Base-by-base conservation (phyloP, 352 stramenopile species). In the Plasmopara viticola region DNA sequence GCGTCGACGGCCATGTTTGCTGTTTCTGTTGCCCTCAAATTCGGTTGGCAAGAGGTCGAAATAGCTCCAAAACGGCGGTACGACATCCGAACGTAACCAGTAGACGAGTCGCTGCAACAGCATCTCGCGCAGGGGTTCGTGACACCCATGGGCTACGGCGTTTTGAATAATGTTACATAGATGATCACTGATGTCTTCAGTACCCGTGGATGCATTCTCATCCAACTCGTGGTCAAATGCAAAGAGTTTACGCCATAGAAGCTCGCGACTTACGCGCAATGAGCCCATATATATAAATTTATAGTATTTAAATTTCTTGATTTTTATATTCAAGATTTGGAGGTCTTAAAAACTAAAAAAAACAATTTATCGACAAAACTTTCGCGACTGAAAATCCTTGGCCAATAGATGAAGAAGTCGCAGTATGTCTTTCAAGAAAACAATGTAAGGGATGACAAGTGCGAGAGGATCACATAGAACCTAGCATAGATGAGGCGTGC, bases 161-260 rank as follows among this genome's bases (percentile, higher is more conserved):
- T 30, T 52, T 52, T 84, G 71, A 9, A 87, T 66, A 6, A 72
- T 35, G 10, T 40, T 37, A 43, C 63, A 58, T 37, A 75, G 49
- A 41, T 39, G 51, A 5, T 84, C 65, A 0, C 53, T 51, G 1
- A 30, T 39, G 10, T 58, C 51, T 56, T 39, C 39, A 29, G 53
- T 14, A 31, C 14, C 37, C 4, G 18, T 40, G 2, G 48, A 17
- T 10, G 38, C 8, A 44, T 62, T 53, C 9, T 44, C 56, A 8
- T 20, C 53, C 7, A 17, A 47, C 28, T 60, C 41, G 30, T 69
- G 40, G 48, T 84, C 74, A 44, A 88, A 85, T 5, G 71, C 71
- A 37, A 88, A 78, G 40, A 88, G 74, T 58, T 85, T 86, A 13
- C 72, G 65, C 75, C 73, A 87, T 14, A 89, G 70, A 58, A 81